Base-by-base conservation (phyloP, 805 yeast genomes). In the Soucietia sequanensis region DNA sequence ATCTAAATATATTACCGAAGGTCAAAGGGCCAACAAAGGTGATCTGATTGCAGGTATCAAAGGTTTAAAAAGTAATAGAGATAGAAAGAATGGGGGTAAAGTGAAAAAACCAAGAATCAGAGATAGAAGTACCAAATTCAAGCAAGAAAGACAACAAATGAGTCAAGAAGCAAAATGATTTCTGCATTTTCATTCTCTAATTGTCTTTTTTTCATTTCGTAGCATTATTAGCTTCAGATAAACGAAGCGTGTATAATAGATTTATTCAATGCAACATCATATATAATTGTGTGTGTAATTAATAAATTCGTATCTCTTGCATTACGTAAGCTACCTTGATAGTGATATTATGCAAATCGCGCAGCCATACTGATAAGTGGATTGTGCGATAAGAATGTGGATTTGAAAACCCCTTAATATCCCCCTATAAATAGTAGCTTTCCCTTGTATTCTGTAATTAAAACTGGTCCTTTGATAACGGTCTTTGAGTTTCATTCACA, bases 1-100 rank as follows among this genome's bases (percentile, higher is more conserved):
- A 34, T 17, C 38, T 6, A 46, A 44, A 32, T 64, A 33, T 54
- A 77, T 39, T 50, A 56, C 80, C 23, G 96, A 88, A 65, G 96
- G 96, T 43, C 65, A 74, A 36, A 78, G 95, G 66, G 89, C 96
- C 11, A 62, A 68, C 39, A 83, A 82, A 59, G 89, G 87, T 18
- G 76, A 69, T 34, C 67, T 62, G 37, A 71, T 80, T 22, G 70
- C 69, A 19, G 86, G 90, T 17, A 65, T 81, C 45, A 74, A 80
- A 58, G 78, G 77, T 37, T 78, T 77, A 47, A 67, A 70, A 63
- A 54, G 50, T 14, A 41, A 28, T 11, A 54, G 56, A 43, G 59
- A 58, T 19, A 55, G 54, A 42, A n/a, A n/a, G n/a, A n/a, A n/a
- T n/a, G n/a, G n/a, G n/a, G 63, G 58, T 16, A 54, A 57, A 30